Conservation (phyloP, 352 stramenopile genomes). For the Achlya hypogyna region DNA sequence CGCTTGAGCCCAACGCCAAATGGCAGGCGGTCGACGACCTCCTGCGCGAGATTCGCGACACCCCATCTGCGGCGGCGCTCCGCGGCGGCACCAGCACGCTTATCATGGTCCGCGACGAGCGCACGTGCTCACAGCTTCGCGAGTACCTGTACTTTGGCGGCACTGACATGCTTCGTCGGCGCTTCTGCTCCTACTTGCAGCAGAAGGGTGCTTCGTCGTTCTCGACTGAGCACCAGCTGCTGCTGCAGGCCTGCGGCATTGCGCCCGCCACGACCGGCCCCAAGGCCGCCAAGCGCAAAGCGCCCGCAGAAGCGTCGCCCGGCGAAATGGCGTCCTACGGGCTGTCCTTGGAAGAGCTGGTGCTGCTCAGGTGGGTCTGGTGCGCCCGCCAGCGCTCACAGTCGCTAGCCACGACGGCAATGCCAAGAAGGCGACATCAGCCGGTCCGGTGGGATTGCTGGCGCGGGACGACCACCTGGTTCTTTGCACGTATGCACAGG, state of each 20-base stretch:
- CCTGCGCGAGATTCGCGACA: slow-evolving; percentile 85
- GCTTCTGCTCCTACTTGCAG: slow-evolving; percentile 75
- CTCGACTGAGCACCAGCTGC: slow-evolving; percentile 49
- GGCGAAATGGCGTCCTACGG: slow-evolving; percentile 61
- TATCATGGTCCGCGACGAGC: slow-evolving; percentile 85
- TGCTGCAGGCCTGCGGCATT: slow-evolving; percentile 43
- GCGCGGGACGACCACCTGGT: slow-evolving; percentile 45
- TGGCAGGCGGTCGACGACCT: slow-evolving; percentile 89
- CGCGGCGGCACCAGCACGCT: slow-evolving; percentile 41
- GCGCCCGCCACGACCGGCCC: slow-evolving; percentile 24
- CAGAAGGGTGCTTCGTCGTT: slow-evolving; percentile 52
- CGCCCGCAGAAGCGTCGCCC: neutral
- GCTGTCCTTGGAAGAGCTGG: slow-evolving; percentile 54
- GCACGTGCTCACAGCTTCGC: slow-evolving; percentile 73
- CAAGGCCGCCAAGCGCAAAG: slow-evolving; percentile 23
- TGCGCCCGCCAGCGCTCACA: neutral
- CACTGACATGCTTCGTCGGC: slow-evolving; percentile 67
- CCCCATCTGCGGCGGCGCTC: slow-evolving; percentile 23
- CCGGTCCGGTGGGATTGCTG: slow-evolving; percentile 34
- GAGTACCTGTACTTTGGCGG: slow-evolving; percentile 75
- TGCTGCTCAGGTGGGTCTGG: neutral
- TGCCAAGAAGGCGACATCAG: slow-evolving; percentile 23
- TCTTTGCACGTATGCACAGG: slow-evolving; percentile 74
- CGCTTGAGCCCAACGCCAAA: slow-evolving; percentile 91
- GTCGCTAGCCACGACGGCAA: slow-evolving; percentile 20